phyloP scores from a whole-genome alignment of 78 protist species.

The Dictyostelium brefeldianum region DNA sequence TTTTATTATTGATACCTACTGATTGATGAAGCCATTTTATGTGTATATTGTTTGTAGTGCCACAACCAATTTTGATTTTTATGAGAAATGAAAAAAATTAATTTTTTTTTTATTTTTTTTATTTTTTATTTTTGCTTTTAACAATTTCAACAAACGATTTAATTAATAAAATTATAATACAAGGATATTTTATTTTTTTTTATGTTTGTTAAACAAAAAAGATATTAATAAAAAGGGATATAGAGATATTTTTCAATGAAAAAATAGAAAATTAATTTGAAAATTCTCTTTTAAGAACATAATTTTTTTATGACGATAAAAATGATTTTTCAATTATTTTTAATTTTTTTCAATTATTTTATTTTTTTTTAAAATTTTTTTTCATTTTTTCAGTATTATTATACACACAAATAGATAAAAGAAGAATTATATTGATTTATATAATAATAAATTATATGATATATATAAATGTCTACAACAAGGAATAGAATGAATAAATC shows the following conservation, averaged over 20 bases:
- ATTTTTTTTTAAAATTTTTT: background rate
- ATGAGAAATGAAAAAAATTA: background rate
- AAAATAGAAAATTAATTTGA: no score
- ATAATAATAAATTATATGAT: no score
- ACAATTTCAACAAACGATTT: background rate
- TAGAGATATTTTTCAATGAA: no score
- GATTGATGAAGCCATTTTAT: background rate
- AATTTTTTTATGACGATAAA: background rate
- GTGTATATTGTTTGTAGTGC: no score
- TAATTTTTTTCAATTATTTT: background rate
- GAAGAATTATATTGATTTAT: background rate
- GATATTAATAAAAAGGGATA: no score
- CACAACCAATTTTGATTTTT: no score
- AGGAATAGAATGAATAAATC: background rate
- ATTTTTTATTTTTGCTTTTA: background rate
- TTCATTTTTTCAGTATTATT: no score
- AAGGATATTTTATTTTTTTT: no score
- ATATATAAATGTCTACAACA: background rate
- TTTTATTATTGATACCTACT: background rate
- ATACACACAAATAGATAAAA: background rate
- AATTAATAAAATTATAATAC: background rate
- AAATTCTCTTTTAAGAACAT: no score
- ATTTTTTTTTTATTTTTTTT: constrained; percentile 17
- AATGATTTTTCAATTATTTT: background rate
- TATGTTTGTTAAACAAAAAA: no score